These are phyloP conservation scores for Aegilops bicornis DNA, from an alignment of 176 grass and related monocot genomes.

Conservation along the genomic window DNA sequence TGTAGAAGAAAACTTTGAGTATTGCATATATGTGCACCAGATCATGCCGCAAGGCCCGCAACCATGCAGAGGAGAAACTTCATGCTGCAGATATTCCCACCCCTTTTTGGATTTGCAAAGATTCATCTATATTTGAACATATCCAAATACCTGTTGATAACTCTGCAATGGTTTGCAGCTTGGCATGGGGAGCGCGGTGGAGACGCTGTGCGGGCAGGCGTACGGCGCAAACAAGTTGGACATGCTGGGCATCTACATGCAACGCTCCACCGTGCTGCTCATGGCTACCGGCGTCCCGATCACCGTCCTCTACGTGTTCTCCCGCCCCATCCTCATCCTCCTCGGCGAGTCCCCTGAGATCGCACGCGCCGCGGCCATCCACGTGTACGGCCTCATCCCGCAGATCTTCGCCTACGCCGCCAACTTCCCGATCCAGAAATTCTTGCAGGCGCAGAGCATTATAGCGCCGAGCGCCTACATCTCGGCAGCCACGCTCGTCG, in stretches of 20 bases:
- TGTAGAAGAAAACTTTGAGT: too few species aligned
- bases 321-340: slow-evolving; percentile 51
- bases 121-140: too few species aligned
- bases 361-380: slow-evolving; percentile 53
- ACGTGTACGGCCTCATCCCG: slow-evolving; percentile 80
- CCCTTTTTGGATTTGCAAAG: too few species aligned
- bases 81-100: too few species aligned
- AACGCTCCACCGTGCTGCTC: slow-evolving; percentile 72
- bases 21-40: too few species aligned
- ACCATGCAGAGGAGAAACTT: too few species aligned
- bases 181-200: slow-evolving; percentile 91
- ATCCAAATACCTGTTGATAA: too few species aligned
- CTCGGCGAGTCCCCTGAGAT: slow-evolving; percentile 66
- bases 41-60: too few species aligned
- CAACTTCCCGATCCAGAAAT: slow-evolving; percentile 90
- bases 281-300: slow-evolving; percentile 51
- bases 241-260: slow-evolving; percentile 78
- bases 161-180: slow-evolving; percentile 34
- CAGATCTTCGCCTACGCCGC: slow-evolving; percentile 85
- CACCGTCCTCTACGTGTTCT: slow-evolving; percentile 54
- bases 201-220: slow-evolving; percentile 90
- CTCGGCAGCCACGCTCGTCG: slow-evolving; percentile 22
- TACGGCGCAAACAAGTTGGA: slow-evolving; percentile 69
- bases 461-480: slow-evolving; percentile 85
- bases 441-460: slow-evolving; percentile 84